Evolutionary conservation across 2,329 filamentous ascomycete genomes (phyloP).

Genomic region (Teratosphaeria viscida): DNA sequence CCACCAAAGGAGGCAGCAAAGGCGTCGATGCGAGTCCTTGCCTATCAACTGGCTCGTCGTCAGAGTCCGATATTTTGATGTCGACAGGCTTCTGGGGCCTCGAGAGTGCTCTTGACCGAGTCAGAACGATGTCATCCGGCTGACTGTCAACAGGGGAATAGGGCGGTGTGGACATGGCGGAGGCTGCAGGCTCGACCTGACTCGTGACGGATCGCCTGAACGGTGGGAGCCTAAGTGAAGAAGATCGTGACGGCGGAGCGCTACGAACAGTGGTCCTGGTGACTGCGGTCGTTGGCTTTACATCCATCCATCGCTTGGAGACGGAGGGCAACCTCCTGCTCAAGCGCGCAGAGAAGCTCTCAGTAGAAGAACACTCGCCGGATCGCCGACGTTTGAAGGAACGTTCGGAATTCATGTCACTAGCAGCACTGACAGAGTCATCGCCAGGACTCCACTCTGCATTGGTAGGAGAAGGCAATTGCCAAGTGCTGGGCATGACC

Average conservation of each 20-base stretch:
- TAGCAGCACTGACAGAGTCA: slow-evolving; percentile 48
- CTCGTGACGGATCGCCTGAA: slow-evolving; percentile 51
- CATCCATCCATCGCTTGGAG: slow-evolving; percentile 7
- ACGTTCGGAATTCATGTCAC: slow-evolving; percentile 43
- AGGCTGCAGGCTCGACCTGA: slow-evolving; percentile 28
- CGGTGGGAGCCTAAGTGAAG: slow-evolving; percentile 72
- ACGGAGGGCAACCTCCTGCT: slow-evolving; percentile 40
- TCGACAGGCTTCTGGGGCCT: slow-evolving; percentile 6
- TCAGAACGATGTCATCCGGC: background rate
- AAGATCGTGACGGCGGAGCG: slow-evolving; percentile 33
- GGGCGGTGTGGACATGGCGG: slow-evolving; percentile 23
- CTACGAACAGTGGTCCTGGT: slow-evolving; percentile 21
- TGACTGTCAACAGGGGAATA: slow-evolving; percentile 11
- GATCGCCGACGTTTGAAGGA: slow-evolving; percentile 48
- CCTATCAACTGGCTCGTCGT: slow-evolving; percentile 41
- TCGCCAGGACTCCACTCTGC: slow-evolving; percentile 29
- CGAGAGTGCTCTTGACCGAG: slow-evolving; percentile 1
- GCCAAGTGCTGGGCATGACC: background rate
- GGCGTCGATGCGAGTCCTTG: slow-evolving; percentile 67
- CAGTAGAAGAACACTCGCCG: slow-evolving; percentile 47
- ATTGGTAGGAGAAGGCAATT: background rate
- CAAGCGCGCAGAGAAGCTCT: slow-evolving; percentile 54
- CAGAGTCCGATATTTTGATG: slow-evolving; percentile 13
- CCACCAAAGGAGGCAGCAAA: slow-evolving; percentile 71
- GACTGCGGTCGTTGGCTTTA: slow-evolving; percentile 8